Percentiles rank a stretch among this genome's conserved stretches.
Evolutionary conservation across 345 rosid species (phyloP).

Genomic region (Orychophragmus violaceus): DNA sequence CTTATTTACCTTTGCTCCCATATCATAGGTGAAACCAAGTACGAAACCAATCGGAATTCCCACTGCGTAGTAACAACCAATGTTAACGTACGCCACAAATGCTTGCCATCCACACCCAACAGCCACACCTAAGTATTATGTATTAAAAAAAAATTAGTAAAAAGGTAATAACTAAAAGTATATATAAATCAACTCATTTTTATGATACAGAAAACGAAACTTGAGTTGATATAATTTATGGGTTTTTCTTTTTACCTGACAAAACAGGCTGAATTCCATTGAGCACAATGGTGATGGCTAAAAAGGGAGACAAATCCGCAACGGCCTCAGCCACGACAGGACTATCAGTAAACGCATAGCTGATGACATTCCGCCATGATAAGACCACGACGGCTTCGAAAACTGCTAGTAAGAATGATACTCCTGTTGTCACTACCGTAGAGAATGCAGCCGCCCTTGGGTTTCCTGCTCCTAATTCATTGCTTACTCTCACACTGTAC

Average conservation of each 20-base stretch:
- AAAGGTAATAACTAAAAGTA: not conserved
- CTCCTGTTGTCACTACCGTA: constrained; percentile 31
- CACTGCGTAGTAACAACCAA: constrained; percentile 67
- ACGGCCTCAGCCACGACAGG: constrained; percentile 48
- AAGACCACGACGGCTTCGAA: constrained; percentile 38
- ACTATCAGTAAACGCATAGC: constrained; percentile 57
- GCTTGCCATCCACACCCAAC: constrained; percentile 92
- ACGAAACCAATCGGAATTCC: constrained; percentile 58
- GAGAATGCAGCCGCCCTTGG: constrained; percentile 59
- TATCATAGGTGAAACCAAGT: constrained; percentile 48
- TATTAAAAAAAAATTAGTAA: not conserved
- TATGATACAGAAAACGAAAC: not conserved
- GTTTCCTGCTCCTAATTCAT: constrained; percentile 69
- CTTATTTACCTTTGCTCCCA: constrained; percentile 49
- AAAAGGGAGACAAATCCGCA: constrained; percentile 46
- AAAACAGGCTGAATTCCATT: constrained; percentile 47
- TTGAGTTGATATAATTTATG: not conserved
- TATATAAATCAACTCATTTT: not conserved
- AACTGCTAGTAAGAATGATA: constrained; percentile 43
- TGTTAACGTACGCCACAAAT: constrained; percentile 71
- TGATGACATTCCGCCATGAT: constrained; percentile 41
- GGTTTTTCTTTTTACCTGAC: constrained; percentile 38
- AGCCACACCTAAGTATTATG: constrained; percentile 49
- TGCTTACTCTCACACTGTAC: constrained; percentile 61
- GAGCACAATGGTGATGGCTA: constrained; percentile 47